Percentiles rank a stretch among this genome's conserved stretches.
Conservation (phyloP, 371 early-diverging fungal species). For the Basidiobolus meristosporus region DNA sequence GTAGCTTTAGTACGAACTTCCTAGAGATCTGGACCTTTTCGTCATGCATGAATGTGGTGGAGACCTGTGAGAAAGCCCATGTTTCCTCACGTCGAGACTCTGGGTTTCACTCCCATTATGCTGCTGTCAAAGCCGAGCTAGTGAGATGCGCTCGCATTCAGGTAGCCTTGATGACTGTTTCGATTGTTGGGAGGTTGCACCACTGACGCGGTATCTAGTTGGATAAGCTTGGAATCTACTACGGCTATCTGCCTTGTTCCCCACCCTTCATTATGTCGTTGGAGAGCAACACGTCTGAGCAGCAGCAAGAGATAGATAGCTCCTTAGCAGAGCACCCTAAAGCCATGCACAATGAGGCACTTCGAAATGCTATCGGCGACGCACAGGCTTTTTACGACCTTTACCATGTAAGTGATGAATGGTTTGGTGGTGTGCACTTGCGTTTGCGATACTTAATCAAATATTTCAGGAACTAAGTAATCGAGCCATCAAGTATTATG, state of each 20-base stretch:
- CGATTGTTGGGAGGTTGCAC: neutral
- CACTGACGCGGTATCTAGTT: constrained; percentile 16
- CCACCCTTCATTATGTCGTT: constrained; percentile 31
- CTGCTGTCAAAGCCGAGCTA: constrained; percentile 55
- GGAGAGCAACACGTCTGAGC: constrained; percentile 7
- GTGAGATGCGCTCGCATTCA: constrained; percentile 48
- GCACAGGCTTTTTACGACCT: constrained; percentile 48
- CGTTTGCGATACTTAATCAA: neutral
- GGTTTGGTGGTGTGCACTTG: neutral
- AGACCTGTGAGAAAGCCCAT: constrained; percentile 53
- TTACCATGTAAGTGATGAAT: constrained; percentile 31
- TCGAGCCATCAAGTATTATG: constrained; percentile 47
- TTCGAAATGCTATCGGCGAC: constrained; percentile 34
- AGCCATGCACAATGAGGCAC: constrained; percentile 28
- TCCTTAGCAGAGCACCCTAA: constrained; percentile 7
- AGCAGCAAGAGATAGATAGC: constrained; percentile 4
- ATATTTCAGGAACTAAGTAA: constrained; percentile 22
- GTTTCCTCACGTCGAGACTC: constrained; percentile 17
- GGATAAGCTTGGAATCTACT: constrained; percentile 43
- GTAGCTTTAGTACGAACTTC: too few species aligned
- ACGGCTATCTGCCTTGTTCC: constrained; percentile 23
- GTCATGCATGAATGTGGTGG: constrained; percentile 53
- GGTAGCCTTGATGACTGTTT: constrained; percentile 11
- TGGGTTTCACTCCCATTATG: constrained; percentile 23
- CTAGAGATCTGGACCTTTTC: constrained; percentile 65